A percentile compares a stretch with the other conserved stretches of the same genome.
These are phyloP conservation scores for Lodderomyces metapsilosis DNA, from an alignment of 1,139 yeast genomes.

Conservation along the genomic window DNA sequence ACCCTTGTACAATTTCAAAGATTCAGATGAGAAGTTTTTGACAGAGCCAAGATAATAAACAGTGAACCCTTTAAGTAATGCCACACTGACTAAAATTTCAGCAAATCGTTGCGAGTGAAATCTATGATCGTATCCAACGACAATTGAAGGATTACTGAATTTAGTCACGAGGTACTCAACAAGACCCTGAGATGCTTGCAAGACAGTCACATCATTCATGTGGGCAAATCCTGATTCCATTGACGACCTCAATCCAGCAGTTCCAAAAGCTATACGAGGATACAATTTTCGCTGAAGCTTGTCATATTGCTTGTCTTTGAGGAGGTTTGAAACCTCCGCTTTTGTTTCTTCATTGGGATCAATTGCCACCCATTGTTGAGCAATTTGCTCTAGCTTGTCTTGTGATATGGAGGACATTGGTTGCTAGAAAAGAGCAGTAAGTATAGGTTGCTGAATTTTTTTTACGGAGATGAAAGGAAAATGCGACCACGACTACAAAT, in stretches of 20 bases:
- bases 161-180: constrained; percentile 52
- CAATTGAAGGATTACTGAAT: constrained; percentile 40
- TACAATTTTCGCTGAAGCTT: constrained; percentile 52
- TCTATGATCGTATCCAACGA: constrained; percentile 91
- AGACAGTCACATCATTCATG: constrained; percentile 86
- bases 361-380: constrained; percentile 47
- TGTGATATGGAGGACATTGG: neutral
- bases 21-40: constrained; percentile 29
- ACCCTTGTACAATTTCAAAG: constrained; percentile 17
- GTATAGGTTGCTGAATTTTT: neutral
- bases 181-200: constrained; percentile 92
- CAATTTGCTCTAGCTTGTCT: constrained; percentile 30
- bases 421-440: neutral
- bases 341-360: constrained; percentile 55
- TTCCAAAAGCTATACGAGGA: constrained; percentile 79
- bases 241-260: constrained; percentile 83
- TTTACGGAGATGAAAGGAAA: neutral
- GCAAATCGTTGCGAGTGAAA: constrained; percentile 80
- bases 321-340: constrained; percentile 53
- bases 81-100: constrained; percentile 72
- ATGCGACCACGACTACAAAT: neutral
- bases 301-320: constrained; percentile 32
- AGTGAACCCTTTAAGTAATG: constrained; percentile 62
- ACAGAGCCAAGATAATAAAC: constrained; percentile 61
- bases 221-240: constrained; percentile 91